These are phyloP conservation scores for Diaporthe citrichinensis DNA, from an alignment of 2,329 filamentous ascomycete genomes.

Conservation along the genomic window DNA sequence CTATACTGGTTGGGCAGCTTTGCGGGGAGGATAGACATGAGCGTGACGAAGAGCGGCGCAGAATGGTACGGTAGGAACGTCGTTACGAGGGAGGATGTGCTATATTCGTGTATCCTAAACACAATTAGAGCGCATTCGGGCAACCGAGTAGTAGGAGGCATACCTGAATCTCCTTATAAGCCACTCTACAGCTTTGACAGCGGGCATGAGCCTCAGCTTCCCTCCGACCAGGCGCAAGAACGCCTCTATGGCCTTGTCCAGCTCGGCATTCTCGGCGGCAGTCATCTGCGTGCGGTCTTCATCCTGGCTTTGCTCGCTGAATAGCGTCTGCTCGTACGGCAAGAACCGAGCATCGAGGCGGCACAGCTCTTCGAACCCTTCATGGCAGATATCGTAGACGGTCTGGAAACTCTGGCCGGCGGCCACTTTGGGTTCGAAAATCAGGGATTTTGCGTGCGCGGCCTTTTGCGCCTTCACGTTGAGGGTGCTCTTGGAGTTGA, in stretches of 20 bases:
- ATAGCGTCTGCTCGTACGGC: conserved; percentile 82
- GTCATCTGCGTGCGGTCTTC: conserved; percentile 92
- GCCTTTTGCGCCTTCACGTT: conserved; percentile 94
- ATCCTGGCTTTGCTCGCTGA: conserved; percentile 92
- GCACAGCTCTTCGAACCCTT: conserved; percentile 94
- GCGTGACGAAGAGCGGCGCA: conserved; percentile 85
- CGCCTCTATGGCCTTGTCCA: conserved; percentile 82
- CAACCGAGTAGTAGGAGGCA: conserved; percentile 36
- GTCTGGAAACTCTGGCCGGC: conserved; percentile 91
- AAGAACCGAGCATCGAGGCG: conserved; percentile 85
- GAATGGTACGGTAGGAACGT: conserved; percentile 95
- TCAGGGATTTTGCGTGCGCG: conserved; percentile 92
- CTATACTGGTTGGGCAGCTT: conserved; percentile 81
- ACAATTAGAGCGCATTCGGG: conserved; percentile 40
- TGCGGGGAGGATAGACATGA: conserved; percentile 88
- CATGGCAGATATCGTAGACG: conserved; percentile 86
- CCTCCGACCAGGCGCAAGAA: conserved; percentile 87
- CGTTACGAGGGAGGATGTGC: conserved; percentile 81
- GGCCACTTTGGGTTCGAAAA: conserved; percentile 90
- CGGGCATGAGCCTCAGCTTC: conserved; percentile 85
- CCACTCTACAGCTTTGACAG: conserved; percentile 95
- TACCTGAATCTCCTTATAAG: conserved; percentile 91
- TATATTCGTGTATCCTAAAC: conserved; percentile 88
- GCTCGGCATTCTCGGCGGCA: conserved; percentile 82
- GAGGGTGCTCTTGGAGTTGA: conserved; percentile 89